phyloP scores from a whole-genome alignment of 768 basidiomycete genomes.

The Gyrodon lividus region DNA sequence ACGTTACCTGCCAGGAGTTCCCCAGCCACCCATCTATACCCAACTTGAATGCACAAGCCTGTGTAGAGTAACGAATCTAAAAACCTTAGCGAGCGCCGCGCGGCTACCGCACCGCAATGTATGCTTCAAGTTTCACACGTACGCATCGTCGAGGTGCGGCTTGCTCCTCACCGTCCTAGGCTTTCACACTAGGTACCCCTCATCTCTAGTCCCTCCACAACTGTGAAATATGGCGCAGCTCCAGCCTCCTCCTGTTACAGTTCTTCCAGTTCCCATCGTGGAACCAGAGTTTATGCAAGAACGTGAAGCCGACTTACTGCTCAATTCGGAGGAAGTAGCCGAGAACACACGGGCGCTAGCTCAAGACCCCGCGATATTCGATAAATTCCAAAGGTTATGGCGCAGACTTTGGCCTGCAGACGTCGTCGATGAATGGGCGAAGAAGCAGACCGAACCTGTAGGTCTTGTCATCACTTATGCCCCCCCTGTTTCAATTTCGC shows the following conservation, averaged over 20 bases:
- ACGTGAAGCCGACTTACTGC: constrained; percentile 5
- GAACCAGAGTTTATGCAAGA: neutral
- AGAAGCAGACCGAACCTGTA: constrained; percentile 1
- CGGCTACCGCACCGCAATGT: neutral
- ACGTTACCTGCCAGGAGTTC: too few species aligned
- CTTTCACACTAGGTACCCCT: neutral
- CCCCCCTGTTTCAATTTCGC: neutral
- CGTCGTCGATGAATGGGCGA: constrained; percentile 1
- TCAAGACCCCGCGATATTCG: neutral
- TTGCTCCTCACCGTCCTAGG: neutral
- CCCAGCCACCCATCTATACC: too few species aligned
- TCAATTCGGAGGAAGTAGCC: neutral
- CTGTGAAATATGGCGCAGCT: neutral
- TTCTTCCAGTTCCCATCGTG: neutral
- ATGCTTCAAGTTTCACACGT: neutral
- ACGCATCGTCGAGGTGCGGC: neutral
- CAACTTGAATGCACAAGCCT: neutral
- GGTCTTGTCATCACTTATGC: neutral
- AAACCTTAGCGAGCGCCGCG: neutral
- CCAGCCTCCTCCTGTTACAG: neutral
- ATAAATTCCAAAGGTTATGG: constrained; percentile 3
- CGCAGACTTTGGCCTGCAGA: constrained; percentile 1
- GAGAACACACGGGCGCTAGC: neutral
- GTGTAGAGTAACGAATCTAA: too few species aligned
- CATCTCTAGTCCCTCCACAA: neutral